Evolutionary conservation across 345 rosid genomes (phyloP).

Genomic region (Brassica carinata): DNA sequence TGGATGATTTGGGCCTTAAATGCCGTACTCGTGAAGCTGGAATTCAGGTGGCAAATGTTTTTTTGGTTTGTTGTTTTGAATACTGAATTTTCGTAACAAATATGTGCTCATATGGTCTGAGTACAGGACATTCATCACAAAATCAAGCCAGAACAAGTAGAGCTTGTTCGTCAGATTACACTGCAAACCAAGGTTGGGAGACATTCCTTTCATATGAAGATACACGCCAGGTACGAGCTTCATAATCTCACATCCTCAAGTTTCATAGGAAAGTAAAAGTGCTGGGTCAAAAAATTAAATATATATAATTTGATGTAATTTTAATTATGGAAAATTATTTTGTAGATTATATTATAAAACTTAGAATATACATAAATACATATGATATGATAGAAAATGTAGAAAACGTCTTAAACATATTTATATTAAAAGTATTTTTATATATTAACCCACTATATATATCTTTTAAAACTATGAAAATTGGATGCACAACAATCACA

Average conservation of each 20-base stretch:
- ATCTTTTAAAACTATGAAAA: too few species aligned
- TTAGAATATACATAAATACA: too few species aligned
- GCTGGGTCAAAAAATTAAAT: too few species aligned
- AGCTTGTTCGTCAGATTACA: constrained; percentile 99
- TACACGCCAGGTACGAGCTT: constrained; percentile 71
- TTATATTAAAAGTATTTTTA: too few species aligned
- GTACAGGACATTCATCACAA: constrained; percentile 92
- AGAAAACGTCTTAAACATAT: too few species aligned
- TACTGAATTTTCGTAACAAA: constrained; percentile 8
- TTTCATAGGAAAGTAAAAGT: neutral
- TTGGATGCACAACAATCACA: too few species aligned
- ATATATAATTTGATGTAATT: too few species aligned
- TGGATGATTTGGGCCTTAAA: constrained; percentile 96
- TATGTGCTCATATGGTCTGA: constrained; percentile 24
- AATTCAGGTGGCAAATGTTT: constrained; percentile 63
- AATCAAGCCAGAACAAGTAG: constrained; percentile 94
- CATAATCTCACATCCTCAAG: neutral
- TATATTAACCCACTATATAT: too few species aligned
- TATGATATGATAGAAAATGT: too few species aligned
- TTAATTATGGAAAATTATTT: too few species aligned
- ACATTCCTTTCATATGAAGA: constrained; percentile 97
- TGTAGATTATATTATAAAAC: too few species aligned
- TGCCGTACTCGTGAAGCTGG: constrained; percentile 99
- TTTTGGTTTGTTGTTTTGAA: neutral
- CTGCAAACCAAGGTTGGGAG: constrained; percentile 99